Evolutionary conservation across 768 basidiomycete species (phyloP).

Genomic region (Hydnomerulius pinastri): DNA sequence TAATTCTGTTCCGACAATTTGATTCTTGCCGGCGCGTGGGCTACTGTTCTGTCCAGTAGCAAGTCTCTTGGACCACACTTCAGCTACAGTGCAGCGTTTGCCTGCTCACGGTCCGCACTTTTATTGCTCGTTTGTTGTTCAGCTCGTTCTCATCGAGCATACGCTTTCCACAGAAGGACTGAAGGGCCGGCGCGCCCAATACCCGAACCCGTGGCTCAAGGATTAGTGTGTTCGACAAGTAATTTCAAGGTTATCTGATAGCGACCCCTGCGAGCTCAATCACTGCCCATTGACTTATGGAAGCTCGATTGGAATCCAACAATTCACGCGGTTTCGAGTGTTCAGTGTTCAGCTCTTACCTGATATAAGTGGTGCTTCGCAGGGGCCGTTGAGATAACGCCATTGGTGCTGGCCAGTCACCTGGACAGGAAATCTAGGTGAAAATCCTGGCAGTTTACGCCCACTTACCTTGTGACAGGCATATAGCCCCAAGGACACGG

Average conservation of each 20-base stretch:
- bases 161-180: no score
- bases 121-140: no score
- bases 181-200: no score
- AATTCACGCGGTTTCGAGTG: slow-evolving; percentile 9
- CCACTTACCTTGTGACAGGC: slow-evolving; percentile 10
- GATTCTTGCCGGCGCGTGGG: no score
- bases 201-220: neutral
- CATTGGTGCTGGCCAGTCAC: slow-evolving; percentile 7
- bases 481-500: slow-evolving; percentile 9
- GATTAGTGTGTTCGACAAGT: neutral
- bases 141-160: no score
- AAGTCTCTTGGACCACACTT: no score
- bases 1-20: slow-evolving; percentile 9
- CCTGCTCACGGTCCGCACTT: no score
- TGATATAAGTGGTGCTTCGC: slow-evolving; percentile 6
- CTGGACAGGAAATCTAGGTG: slow-evolving; percentile 13
- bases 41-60: no score
- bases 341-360: slow-evolving; percentile 2
- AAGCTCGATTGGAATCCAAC: slow-evolving; percentile 8
- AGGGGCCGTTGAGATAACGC: slow-evolving; percentile 29
- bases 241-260: slow-evolving; percentile 2
- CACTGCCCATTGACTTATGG: no score
- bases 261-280: slow-evolving; percentile 10
- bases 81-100: no score
- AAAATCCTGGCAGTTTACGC: slow-evolving; percentile 24